phyloP scores from a whole-genome alignment of 345 rosid species.

The Nephelium lappaceum region DNA sequence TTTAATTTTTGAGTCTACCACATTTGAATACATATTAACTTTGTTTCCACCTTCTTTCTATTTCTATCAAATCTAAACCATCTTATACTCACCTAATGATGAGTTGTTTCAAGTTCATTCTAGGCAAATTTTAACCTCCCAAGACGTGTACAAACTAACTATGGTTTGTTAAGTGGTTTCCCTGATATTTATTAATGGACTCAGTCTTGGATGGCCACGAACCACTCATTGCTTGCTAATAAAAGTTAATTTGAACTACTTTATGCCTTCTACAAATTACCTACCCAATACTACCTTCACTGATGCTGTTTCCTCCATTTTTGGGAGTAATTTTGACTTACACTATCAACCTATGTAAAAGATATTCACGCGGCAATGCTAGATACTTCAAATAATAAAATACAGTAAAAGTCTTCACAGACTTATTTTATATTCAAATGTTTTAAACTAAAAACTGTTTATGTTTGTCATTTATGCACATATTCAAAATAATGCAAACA shows the following conservation, averaged over 20 bases:
- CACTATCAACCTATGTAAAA: no score
- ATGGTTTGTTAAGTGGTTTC: neutral
- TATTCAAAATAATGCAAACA: no score
- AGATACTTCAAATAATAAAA: no score
- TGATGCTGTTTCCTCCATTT: neutral
- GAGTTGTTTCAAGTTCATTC: neutral
- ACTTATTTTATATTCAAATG: no score
- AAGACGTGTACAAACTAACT: neutral
- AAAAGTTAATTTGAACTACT: neutral
- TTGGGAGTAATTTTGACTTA: neutral
- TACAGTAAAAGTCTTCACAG: neutral
- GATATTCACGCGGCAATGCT: no score
- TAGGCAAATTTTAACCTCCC: neutral
- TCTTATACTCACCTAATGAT: neutral
- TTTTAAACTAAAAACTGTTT: no score
- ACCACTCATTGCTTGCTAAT: neutral
- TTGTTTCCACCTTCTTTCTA: neutral
- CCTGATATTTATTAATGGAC: neutral
- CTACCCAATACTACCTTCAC: neutral
- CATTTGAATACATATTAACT: neutral
- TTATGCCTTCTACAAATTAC: neutral
- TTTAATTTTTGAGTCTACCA: no score
- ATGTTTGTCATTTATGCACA: no score
- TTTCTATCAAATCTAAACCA: neutral
- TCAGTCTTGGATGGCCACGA: neutral